Evolutionary conservation across 129 eudicot species (phyloP), one percentile per base, ranked within the genome.

Genomic region (Sambucus nigra): DNA sequence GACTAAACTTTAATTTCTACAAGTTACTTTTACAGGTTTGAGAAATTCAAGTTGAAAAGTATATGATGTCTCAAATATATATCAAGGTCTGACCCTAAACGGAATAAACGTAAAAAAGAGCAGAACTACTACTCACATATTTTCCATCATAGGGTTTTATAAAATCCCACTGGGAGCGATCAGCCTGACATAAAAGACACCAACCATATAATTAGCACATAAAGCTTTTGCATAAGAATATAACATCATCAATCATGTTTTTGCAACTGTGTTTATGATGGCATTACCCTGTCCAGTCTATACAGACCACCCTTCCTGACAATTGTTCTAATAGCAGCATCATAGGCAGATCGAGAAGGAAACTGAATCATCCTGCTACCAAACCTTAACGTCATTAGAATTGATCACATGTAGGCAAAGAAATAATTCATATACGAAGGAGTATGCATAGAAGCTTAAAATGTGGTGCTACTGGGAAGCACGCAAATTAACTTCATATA

Each of bases 351-450:
- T 47, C 23, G 51, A n/a, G 95, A 72, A 24, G 93, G 58, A 33
- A 88, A 88, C 46, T 71, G 84, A 67, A 84, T 47, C 67, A 88
- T 10, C 85, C 97, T 88, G 80, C 60, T 59, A 55, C 72, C 31
- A 26, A 52, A 28, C n/a, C 17, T 33, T 61, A 66, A 29, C 32
- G 13, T 38, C 32, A 39, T 26, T n/a, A n/a, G n/a, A n/a, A 25
- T 8, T 29, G 35, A n/a, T 29, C 35, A 29, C 5, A 29, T 29
- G 35, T 29, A 29, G 4, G 35, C 25, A 2, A 8, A 3, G 19
- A 17, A 54, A 9, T 5, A 9, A 13, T 12, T 4, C 15, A 57
- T 5, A 5, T 0, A 9, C n/a, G 17, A n/a, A 39, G 1, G 7
- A 56, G 1, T 15, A 7, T 5, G 2, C 1, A 12, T 9, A 11